Percentiles rank a stretch among this genome's conserved stretches.
These are phyloP conservation scores for Knoxia roxburghii DNA, from an alignment of 257 asterid genomes.

Conservation along the genomic window DNA sequence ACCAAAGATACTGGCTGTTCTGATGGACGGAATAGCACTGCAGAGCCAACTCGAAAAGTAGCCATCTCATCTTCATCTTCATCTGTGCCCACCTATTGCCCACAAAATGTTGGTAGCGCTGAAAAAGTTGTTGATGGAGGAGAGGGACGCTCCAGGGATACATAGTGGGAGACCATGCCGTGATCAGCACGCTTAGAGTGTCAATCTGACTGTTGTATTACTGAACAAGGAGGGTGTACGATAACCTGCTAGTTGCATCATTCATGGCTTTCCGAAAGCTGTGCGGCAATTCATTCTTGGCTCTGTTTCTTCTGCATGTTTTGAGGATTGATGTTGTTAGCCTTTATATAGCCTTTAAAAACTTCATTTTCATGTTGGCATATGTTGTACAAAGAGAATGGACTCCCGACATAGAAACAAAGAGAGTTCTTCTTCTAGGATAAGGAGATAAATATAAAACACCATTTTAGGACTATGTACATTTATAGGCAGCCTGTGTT, in stretches of 20 bases:
- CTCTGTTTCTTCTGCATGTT: slow-evolving; percentile 31
- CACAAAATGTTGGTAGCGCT: not conserved
- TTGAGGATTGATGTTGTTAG: not conserved
- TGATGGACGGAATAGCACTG: slow-evolving; percentile 36
- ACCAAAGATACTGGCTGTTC: slow-evolving; percentile 20
- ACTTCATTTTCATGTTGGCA: not conserved
- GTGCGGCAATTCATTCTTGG: slow-evolving; percentile 96
- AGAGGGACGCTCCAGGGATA: slow-evolving; percentile 25
- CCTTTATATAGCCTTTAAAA: not conserved
- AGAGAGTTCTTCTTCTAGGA: slow-evolving; percentile 1
- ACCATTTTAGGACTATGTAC: slow-evolving; percentile 11
- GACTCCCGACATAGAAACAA: slow-evolving; percentile 2
- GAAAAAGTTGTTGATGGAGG: slow-evolving; percentile 6
- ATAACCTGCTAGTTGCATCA: slow-evolving; percentile 9
- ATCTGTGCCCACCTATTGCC: not conserved
- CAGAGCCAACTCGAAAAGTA: slow-evolving; percentile 21
- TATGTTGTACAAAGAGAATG: slow-evolving; percentile 19
- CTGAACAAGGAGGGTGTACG: slow-evolving; percentile 1
- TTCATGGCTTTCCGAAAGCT: slow-evolving; percentile 37
- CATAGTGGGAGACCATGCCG: slow-evolving; percentile 16
- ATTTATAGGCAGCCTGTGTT: slow-evolving; percentile 12
- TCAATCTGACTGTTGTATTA: not conserved
- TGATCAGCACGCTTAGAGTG: not conserved
- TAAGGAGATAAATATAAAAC: slow-evolving; percentile 5
- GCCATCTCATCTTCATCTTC: not conserved